Percentiles rank a stretch among this genome's conserved stretches.
These are phyloP conservation scores for Metarhizium humberi DNA, from an alignment of 2,329 filamentous ascomycete species.

Conservation along the genomic window DNA sequence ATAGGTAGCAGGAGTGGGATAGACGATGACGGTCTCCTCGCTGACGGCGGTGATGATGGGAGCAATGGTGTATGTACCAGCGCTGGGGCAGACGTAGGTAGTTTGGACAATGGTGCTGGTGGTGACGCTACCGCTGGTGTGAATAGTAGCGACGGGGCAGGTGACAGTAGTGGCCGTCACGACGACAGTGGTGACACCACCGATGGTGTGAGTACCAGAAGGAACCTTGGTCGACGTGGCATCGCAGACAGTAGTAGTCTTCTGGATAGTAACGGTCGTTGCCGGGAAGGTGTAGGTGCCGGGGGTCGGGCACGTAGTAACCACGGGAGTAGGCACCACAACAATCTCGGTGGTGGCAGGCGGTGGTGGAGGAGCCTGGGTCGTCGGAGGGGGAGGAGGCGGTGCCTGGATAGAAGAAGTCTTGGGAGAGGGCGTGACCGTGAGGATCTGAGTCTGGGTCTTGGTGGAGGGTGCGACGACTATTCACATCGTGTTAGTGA, in stretches of 20 bases:
- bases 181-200: slow-evolving; percentile 65
- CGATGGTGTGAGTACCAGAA: slow-evolving; percentile 57
- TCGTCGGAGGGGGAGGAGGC: slow-evolving; percentile 2
- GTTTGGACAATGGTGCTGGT: slow-evolving; percentile 62
- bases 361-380: slow-evolving; percentile 11
- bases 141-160: slow-evolving; percentile 60
- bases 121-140: slow-evolving; percentile 45
- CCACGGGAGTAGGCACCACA: slow-evolving; percentile 38
- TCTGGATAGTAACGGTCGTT: slow-evolving; percentile 58
- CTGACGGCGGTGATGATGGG: slow-evolving; percentile 54
- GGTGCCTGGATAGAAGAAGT: slow-evolving; percentile 2
- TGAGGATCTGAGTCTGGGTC: slow-evolving; percentile 14
- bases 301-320: slow-evolving; percentile 50
- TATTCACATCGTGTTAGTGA: slow-evolving; percentile 14
- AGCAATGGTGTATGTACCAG: slow-evolving; percentile 69
- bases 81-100: slow-evolving; percentile 62
- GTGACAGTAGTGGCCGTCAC: slow-evolving; percentile 55
- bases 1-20: slow-evolving; percentile 56
- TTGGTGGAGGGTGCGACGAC: slow-evolving; percentile 27
- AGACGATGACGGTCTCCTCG: slow-evolving; percentile 46
- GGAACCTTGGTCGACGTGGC: slow-evolving; percentile 52
- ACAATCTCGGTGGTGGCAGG: slow-evolving; percentile 31
- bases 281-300: slow-evolving; percentile 70
- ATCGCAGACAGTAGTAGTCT: slow-evolving; percentile 58
- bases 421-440: slow-evolving; percentile 10